Percentiles rank a stretch among this genome's conserved stretches.
These are phyloP conservation scores for Aschersonia sp. DNA, from an alignment of 2,329 filamentous ascomycete genomes.

Conservation along the genomic window DNA sequence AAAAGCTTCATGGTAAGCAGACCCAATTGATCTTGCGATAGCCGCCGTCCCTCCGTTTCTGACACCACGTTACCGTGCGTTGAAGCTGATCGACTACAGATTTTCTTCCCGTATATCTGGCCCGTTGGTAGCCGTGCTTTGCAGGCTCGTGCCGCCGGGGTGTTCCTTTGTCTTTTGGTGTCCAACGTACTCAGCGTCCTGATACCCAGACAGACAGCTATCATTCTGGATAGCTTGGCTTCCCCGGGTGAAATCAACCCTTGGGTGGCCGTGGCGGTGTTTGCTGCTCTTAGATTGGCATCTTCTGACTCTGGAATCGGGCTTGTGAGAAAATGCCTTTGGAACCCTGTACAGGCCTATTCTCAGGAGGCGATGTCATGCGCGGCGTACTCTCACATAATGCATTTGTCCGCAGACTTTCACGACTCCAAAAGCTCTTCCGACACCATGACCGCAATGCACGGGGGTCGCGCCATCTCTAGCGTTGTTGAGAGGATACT, in stretches of 20 bases:
- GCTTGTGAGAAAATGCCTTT: conserved; percentile 38
- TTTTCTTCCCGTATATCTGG: conserved; percentile 70
- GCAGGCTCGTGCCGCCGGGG: conserved; percentile 52
- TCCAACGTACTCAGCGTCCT: conserved; percentile 63
- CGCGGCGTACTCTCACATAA: conserved; percentile 43
- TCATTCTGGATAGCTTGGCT: conserved; percentile 55
- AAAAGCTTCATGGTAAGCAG: conserved; percentile 49
- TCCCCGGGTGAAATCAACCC: conserved; percentile 25
- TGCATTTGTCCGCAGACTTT: conserved; percentile 46
- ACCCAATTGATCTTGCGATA: too few relatives aligned
- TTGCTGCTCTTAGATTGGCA: conserved; percentile 34
- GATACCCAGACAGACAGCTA: conserved; percentile 67
- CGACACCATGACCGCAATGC: conserved; percentile 42
- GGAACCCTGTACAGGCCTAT: conserved; percentile 43
- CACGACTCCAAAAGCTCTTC: conserved; percentile 46
- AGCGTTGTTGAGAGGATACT: conserved; percentile 43
- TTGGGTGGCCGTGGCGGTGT: conserved; percentile 37
- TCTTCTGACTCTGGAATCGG: conserved; percentile 40
- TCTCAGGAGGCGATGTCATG: conserved; percentile 37
- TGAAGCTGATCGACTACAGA: conserved; percentile 20
- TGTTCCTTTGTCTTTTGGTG: conserved; percentile 52
- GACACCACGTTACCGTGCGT: neutral
- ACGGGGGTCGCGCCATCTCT: conserved; percentile 36
- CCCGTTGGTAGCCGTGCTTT: conserved; percentile 51
- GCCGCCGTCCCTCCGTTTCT: too few relatives aligned